Base-by-base conservation (phyloP, 2,329 filamentous ascomycete species). In the Thielaviopsis musarum region DNA sequence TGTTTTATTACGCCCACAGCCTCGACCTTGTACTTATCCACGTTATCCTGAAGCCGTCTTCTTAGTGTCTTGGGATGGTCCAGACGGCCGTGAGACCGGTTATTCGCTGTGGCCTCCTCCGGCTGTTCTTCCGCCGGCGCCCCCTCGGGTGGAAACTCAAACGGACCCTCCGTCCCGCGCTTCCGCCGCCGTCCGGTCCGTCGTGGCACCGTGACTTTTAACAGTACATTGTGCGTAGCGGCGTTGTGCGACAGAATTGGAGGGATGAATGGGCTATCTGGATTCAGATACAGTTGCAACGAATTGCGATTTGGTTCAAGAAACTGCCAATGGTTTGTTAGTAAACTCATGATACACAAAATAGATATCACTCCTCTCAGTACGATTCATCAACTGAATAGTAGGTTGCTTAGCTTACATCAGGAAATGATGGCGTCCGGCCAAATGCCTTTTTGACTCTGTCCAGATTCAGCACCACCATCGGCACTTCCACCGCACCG, bases 121-220 rank as follows among this genome's bases (percentile, higher is more conserved):
- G 58, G 17, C 2, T 59, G 19, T 34, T 64, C 60, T 59, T 70
- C 66, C 2, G 67, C 54, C 17, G 71, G 38, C 7, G 17, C 10
- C 5, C 38, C 63, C 13, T 73, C 66, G 5, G 70, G 41, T 56
- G 74, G 71, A 3, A 75, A 75, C 49, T 75, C 71, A 67, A 82
- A 91, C 0, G 85, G 82, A 4, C 77, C 84, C 59, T 83, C 69
- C 5, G 82, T 82, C n/a, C 88, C 90, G 65, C 84, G 78, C 72
- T 91, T 95, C 61, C 91, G 81, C 71, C 87, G 95, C 62, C 89
- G 81, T 2, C 91, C 91, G 2, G 90, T 96, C 59, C 88, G 77
- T 69, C 84, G 93, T 0, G 93, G 91, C 0, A 97, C 82, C 0
- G 85, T 90, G 59, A 98, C 78, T 69, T 90, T 91, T 58, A 98